Base-by-base conservation (phyloP, 2,329 filamentous ascomycete genomes). In the Paramyrothecium sp. region DNA sequence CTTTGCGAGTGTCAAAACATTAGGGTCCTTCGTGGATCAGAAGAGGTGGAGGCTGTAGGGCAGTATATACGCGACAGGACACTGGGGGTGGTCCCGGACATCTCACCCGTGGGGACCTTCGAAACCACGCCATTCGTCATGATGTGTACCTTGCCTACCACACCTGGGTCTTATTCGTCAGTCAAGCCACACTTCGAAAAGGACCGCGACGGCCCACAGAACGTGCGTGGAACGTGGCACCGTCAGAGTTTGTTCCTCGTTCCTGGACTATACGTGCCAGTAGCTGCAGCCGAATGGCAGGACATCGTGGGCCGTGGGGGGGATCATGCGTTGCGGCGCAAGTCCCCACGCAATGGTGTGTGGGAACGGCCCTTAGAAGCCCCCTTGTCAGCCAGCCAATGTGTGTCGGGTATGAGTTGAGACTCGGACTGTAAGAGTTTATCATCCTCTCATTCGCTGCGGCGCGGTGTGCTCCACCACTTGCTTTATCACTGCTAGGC, bases 1-100 rank as follows among this genome's bases (percentile, higher is more conserved):
- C n/a, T 74, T 55, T 77, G 78, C 86, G 87, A 89, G 11, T 56
- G 54, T 16, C 13, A 44, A 16, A 19, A 44, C n/a, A 19, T 19
- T 44, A 16, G 3, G 5, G 13, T 19, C 38, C 38, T 7, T 17
- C 38, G n/a, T 7, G 13, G 5, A 44, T 4, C 38, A 44, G 13
- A 44, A 44, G n/a, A 19, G 38, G 38, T 44, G 38, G 38, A 44
- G 38, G 38, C 38, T 10, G 26, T 4, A 10, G 26, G 26, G 13
- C n/a, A 19, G 38, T 44, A 17, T 44, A 44, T 44, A 44, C 38
- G 38, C n/a, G 38, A 44, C 13, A 16, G 13, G n/a, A 44, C 13
- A 19, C 5, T 44, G 13, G 38, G n/a, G n/a, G 13, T 16, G 38
- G n/a, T 19, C 38, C 38, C 38, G 13, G 38, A 19, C 5, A 17